Conservation (phyloP, 352 stramenopile genomes). For the Thraustotheca clavata region DNA sequence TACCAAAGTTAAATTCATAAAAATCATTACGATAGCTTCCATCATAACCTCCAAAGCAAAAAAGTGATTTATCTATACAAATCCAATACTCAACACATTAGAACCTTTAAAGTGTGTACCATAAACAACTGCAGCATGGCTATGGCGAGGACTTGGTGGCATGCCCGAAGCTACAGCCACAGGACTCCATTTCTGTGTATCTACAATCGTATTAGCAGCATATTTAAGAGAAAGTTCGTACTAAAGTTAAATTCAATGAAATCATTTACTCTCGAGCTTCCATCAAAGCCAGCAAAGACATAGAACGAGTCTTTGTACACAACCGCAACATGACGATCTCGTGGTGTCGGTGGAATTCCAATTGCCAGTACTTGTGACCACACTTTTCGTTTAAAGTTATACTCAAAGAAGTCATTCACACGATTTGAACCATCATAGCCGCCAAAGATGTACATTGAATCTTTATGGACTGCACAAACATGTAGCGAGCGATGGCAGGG, state of each 20-base stretch:
- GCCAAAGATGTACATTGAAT: conserved; percentile 92
- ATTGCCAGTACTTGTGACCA: conserved; percentile 66
- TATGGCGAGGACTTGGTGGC: conserved; percentile 90
- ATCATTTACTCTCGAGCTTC: conserved; percentile 88
- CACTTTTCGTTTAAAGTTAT: conserved; percentile 80
- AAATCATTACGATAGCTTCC: conserved; percentile 94
- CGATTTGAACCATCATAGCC: conserved; percentile 89
- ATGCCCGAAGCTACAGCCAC: conserved; percentile 69
- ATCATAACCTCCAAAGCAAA: conserved; percentile 93
- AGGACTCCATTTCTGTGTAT: conserved; percentile 70
- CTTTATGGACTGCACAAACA: conserved; percentile 81
- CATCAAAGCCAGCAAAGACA: conserved; percentile 93
- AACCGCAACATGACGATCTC: conserved; percentile 92
- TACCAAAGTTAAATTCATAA: conserved; percentile 93
- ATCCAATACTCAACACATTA: background rate
- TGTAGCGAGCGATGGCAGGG: conserved; percentile 92
- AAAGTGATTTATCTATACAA: conserved; percentile 66
- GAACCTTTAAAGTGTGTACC: conserved; percentile 27
- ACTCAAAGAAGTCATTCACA: conserved; percentile 92
- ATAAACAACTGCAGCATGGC: conserved; percentile 90
- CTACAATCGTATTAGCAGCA: conserved; percentile 25
- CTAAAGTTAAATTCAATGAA: conserved; percentile 94
- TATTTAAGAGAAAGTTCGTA: conserved; percentile 29
- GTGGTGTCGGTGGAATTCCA: conserved; percentile 70
- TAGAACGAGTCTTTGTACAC: conserved; percentile 92